These are phyloP conservation scores for Daedaleopsis sinensis DNA, from an alignment of 768 basidiomycete species.

Conservation along the genomic window DNA sequence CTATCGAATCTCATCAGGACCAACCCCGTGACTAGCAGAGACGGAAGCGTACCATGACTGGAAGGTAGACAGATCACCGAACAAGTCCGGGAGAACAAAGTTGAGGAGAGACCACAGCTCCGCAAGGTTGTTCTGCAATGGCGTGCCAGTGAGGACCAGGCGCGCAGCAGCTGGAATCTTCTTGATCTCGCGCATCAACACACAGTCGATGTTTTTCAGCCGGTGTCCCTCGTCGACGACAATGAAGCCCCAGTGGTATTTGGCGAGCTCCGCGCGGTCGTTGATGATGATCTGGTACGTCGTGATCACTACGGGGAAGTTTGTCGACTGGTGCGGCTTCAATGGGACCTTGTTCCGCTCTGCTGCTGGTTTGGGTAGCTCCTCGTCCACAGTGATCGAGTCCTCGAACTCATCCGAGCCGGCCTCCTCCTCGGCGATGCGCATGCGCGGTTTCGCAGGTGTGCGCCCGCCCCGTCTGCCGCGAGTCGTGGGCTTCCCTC, in stretches of 20 bases:
- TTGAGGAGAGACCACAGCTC: conserved; percentile 96
- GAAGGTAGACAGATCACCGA: conserved; percentile 86
- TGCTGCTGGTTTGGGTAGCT: neutral
- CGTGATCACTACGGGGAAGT: conserved; percentile 84
- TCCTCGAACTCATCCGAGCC: conserved; percentile 19
- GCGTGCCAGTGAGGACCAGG: conserved; percentile 95
- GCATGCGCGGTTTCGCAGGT: neutral
- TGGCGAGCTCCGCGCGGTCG: conserved; percentile 65
- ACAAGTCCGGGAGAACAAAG: conserved; percentile 94
- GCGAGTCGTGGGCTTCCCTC: conserved; percentile 1
- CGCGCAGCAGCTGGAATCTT: conserved; percentile 81
- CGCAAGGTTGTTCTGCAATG: conserved; percentile 92
- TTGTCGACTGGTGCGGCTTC: conserved; percentile 36
- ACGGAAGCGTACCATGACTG: conserved; percentile 70
- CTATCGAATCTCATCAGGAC: conserved; percentile 34
- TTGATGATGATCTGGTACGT: conserved; percentile 94
- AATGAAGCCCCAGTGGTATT: conserved; percentile 86
- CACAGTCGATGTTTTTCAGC: conserved; percentile 92
- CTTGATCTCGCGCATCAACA: conserved; percentile 89
- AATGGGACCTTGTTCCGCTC: conserved; percentile 19
- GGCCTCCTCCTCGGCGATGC: conserved; percentile 5
- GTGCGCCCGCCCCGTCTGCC: conserved; percentile 3
- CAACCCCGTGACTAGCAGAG: conserved; percentile 30
- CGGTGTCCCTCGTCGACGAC: conserved; percentile 97
- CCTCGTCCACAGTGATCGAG: conserved; percentile 16